phyloP scores from a whole-genome alignment of 441 rosid genomes.

The Pelargonium australe region DNA sequence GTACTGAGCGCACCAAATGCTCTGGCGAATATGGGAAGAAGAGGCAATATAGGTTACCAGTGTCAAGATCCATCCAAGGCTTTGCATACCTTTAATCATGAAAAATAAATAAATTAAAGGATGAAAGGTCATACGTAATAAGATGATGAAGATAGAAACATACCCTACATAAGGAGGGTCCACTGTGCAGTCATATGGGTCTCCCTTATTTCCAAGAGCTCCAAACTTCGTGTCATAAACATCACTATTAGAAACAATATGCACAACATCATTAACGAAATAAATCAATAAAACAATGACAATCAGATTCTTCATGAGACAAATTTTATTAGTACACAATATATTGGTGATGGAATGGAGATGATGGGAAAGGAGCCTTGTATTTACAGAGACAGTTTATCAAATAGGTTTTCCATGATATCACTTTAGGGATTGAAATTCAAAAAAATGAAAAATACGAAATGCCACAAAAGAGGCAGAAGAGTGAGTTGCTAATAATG shows the following conservation, averaged over 20 bases:
- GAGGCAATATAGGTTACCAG: constrained; percentile 55
- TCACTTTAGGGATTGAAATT: not conserved
- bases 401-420: not conserved
- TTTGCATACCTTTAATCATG: constrained; percentile 62
- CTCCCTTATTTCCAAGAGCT: constrained; percentile 33
- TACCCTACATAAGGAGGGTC: constrained; percentile 88
- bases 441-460: not conserved
- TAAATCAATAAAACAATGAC: not conserved
- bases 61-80: constrained; percentile 63
- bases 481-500: not conserved
- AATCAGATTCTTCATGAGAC: constrained; percentile 7
- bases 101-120: constrained; percentile 16
- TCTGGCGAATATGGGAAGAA: constrained; percentile 92
- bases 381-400: not conserved
- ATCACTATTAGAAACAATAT: constrained; percentile 33
- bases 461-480: not conserved
- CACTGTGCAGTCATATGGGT: constrained; percentile 55
- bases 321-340: constrained; percentile 1
- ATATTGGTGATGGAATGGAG: not conserved
- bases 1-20: constrained; percentile 58
- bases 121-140: constrained; percentile 4
- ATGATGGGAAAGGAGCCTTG: constrained; percentile 7
- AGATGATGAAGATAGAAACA: constrained; percentile 7
- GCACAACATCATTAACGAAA: constrained; percentile 10
- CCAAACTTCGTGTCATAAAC: constrained; percentile 24